Evolutionary conservation across 257 asterid genomes (phyloP).

Genomic region (Capsicum chinense): DNA sequence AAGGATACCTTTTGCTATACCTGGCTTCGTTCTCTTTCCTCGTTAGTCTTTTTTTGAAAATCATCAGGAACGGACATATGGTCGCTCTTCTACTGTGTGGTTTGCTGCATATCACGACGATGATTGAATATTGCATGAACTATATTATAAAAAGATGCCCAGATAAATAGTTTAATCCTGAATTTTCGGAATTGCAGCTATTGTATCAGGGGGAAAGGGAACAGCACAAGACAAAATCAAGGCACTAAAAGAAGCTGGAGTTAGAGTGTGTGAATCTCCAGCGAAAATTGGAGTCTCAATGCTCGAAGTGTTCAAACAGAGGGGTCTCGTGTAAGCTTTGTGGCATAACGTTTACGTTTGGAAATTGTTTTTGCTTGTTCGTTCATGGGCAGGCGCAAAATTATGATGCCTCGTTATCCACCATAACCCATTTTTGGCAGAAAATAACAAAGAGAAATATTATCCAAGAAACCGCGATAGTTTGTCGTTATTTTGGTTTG

Average conservation of each 20-base stretch:
- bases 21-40: not conserved
- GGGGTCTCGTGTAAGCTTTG: conserved; percentile 69
- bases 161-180: conserved; percentile 16
- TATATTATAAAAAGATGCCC: not conserved
- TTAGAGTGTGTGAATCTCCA: conserved; percentile 90
- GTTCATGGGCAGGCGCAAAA: not conserved
- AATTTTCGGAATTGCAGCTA: conserved; percentile 53
- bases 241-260: conserved; percentile 86
- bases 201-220: conserved; percentile 85
- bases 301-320: conserved; percentile 86
- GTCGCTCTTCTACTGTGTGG: not conserved
- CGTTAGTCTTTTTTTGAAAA: not conserved
- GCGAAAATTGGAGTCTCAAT: conserved; percentile 90
- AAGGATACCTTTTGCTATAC: not conserved
- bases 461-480: not conserved
- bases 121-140: not conserved
- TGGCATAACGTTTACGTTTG: not conserved
- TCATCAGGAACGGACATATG: not conserved
- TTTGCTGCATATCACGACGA: not conserved
- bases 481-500: not conserved
- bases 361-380: not conserved
- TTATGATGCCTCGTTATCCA: not conserved
- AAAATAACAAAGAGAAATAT: conserved; percentile 19
- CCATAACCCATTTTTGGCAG: conserved; percentile 22
- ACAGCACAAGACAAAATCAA: conserved; percentile 92